Base-by-base conservation (phyloP, 805 yeast species). In the Debaryomyces hansenii region DNA sequence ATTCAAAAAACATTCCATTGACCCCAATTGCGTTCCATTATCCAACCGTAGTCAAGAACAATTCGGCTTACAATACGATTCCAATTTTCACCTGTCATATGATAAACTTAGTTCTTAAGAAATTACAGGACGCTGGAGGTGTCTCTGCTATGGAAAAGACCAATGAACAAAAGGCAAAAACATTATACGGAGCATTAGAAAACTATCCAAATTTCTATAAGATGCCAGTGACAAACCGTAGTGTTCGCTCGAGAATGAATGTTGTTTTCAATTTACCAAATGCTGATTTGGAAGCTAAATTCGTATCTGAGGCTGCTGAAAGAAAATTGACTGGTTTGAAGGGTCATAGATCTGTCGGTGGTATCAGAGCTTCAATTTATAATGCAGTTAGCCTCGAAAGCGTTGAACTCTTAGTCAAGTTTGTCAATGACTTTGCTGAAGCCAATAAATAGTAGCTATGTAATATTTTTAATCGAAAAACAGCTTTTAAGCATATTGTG, bases 341-440 rank as follows among this genome's bases (percentile, higher is more conserved):
- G 69, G 98, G 99, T 36, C 98, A 92, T 69, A 82, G 98, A 65
- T 89, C 96, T 4, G 98, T 92, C 37, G 98, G 98, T 42, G 99
- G 99, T 27, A 86, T 94, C 69, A 84, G 99, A 67, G 91, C 95
- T 12, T 90, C 97, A 11, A 72, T 90, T 45, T 91, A 92, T 67
- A 92, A 94, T 60, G 97, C 98, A 12, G 87, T 94, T 43, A 65
- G 83, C 4, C 69, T 80, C 40, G 74, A 77, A 18, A 80, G 88
- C 57, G 84, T 82, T 24, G 70, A 80, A 50, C 56, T 71, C 46
- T 72, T 90, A 54, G 82, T 76, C 32, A 69, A 74, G 16, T 89
- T 79, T 56, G 67, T 87, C 37, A 67, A 73, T 16, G 75, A 79
- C 40, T 90, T 86, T 70, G 94, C 83, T 31, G 58, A 76, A 41